Base-by-base conservation (phyloP, 345 rosid genomes). In the Gossypium stocksii region DNA sequence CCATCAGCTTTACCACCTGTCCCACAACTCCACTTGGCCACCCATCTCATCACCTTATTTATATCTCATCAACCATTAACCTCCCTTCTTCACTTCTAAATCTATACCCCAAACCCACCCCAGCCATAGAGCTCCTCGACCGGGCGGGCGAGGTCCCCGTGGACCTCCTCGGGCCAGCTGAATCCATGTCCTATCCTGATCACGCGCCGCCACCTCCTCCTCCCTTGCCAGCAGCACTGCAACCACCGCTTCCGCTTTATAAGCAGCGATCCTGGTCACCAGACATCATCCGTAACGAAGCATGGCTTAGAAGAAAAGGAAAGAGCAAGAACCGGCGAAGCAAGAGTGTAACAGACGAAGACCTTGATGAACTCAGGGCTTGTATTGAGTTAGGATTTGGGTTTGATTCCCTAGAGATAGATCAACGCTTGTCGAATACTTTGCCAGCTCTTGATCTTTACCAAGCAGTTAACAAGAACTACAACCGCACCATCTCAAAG, bases 251-350 rank as follows among this genome's bases (percentile, higher is more conserved):
- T 14, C 81, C 90, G 43, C 89, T 94, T 19, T 77, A 75, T 45
- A 94, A 94, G 67, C 96, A 94, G 61, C 87, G 77, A 74, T 92
- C 98, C 0, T 91, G 96, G 98, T 94, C 98, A 1, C 96, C 98
- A 8, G 98, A 94, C 80, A 80, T 87, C 7, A 79, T 78, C 79
- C 83, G 98, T 45, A 91, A 94, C 9, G 97, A 92, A 84, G 97
- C 91, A 5, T 94, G 98, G 98, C 85, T 82, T 9, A 82, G 88
- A 76, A 88, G 95, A 65, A 92, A 89, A 29, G 90, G 90, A 3
- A 83, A 70, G 66, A 69, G 76, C 52, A 85, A 79, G 77, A 82
- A 75, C 74, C 78, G 87, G 75, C 78, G 87, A 2, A 89, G 88
- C 74, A 92, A 89, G 83, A 94, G 97, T 86, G 89, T 92, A 48